Percentiles rank a stretch among this genome's conserved stretches.
phyloP scores from a whole-genome alignment of 768 basidiomycete species.

The Trametopsis cervina region DNA sequence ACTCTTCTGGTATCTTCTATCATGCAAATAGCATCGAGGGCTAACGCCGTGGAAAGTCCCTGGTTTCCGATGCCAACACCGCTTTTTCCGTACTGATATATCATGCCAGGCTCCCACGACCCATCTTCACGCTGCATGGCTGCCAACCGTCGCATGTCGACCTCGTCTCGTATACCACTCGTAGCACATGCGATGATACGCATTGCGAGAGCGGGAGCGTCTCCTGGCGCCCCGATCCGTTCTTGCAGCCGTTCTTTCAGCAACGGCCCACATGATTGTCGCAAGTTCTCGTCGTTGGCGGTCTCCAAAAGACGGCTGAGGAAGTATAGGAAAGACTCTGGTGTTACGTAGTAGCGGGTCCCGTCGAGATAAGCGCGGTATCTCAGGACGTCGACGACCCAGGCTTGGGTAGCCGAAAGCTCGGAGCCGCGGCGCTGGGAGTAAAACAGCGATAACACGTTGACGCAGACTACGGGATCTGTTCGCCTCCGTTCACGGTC shows the following conservation, averaged over 20 bases:
- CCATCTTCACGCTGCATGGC: slow-evolving; percentile 48
- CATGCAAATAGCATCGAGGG: not conserved
- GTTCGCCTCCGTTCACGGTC: slow-evolving; percentile 43
- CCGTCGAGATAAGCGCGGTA: slow-evolving; percentile 50
- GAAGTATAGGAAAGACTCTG: slow-evolving; percentile 50
- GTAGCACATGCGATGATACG: slow-evolving; percentile 40
- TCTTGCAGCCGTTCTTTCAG: slow-evolving; percentile 41
- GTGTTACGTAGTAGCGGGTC: slow-evolving; percentile 45
- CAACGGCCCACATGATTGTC: slow-evolving; percentile 31
- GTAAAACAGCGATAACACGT: slow-evolving; percentile 44
- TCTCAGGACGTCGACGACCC: slow-evolving; percentile 42
- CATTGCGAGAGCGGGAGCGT: slow-evolving; percentile 51
- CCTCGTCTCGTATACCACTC: slow-evolving; percentile 32
- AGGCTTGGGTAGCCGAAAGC: slow-evolving; percentile 36
- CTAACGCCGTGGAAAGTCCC: not conserved
- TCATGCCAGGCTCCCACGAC: slow-evolving; percentile 48
- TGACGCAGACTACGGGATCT: slow-evolving; percentile 48
- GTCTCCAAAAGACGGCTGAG: slow-evolving; percentile 36
- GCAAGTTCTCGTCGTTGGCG: slow-evolving; percentile 21
- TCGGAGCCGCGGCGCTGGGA: slow-evolving; percentile 40
- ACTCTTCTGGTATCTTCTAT: not conserved
- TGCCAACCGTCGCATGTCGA: slow-evolving; percentile 39
- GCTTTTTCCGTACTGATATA: slow-evolving; percentile 47
- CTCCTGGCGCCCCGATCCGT: slow-evolving; percentile 41
- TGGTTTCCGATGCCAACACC: slow-evolving; percentile 42